Conservation (phyloP, 768 basidiomycete species). For the Phlegmacium glaucopus region DNA sequence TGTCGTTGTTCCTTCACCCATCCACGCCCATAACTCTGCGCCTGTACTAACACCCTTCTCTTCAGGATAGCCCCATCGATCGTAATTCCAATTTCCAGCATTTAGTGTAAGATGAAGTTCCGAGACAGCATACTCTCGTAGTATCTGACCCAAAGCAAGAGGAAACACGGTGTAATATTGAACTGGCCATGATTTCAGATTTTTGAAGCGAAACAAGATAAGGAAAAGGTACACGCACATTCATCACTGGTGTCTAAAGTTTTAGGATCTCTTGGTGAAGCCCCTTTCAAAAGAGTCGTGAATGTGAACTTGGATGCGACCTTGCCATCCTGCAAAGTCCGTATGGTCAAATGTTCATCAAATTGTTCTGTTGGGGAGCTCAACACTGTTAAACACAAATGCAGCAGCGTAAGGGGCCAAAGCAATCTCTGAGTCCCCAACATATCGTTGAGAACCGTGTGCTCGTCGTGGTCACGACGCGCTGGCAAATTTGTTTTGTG, state of each 20-base stretch:
- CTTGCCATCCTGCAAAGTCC: slow-evolving; percentile 74
- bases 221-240: slow-evolving; percentile 26
- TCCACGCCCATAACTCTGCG: slow-evolving; percentile 91
- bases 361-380: slow-evolving; percentile 40
- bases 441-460: slow-evolving; percentile 6
- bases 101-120: slow-evolving; percentile 89
- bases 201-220: neutral
- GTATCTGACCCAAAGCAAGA: slow-evolving; percentile 79
- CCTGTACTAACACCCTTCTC: slow-evolving; percentile 78
- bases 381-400: slow-evolving; percentile 13
- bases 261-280: slow-evolving; percentile 52
- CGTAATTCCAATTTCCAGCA: slow-evolving; percentile 89
- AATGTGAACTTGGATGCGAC: slow-evolving; percentile 82
- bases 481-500: neutral
- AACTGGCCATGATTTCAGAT: slow-evolving; percentile 35
- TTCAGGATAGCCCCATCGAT: slow-evolving; percentile 78
- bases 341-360: slow-evolving; percentile 40
- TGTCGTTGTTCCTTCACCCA: slow-evolving; percentile 58
- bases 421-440: slow-evolving; percentile 3
- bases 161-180: slow-evolving; percentile 90
- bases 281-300: slow-evolving; percentile 54
- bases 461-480: slow-evolving; percentile 6
- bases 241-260: slow-evolving; percentile 47
- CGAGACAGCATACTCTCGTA: slow-evolving; percentile 80
- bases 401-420: slow-evolving; percentile 15